phyloP scores from a whole-genome alignment of 2,329 filamentous ascomycete species.

The Spiromastix sp. region DNA sequence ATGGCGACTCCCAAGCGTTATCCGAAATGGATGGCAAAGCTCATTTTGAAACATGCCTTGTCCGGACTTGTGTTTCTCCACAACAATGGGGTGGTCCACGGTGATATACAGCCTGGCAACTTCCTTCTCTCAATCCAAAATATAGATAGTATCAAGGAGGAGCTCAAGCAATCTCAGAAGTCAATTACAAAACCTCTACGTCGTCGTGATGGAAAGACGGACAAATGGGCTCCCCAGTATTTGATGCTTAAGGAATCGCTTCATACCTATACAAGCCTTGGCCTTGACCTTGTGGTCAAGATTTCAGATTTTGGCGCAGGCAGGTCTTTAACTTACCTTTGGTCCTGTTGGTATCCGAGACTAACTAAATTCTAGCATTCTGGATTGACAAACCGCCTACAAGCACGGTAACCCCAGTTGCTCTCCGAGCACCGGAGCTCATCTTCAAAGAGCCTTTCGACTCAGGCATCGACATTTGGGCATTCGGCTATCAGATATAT shows the following conservation, averaged over 20 bases:
- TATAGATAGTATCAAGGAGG: constrained; percentile 5
- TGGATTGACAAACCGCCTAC: constrained; percentile 15
- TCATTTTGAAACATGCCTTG: constrained; percentile 8
- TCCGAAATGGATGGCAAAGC: constrained; percentile 7
- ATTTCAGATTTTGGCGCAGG: constrained; percentile 16
- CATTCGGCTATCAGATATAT: constrained; percentile 15
- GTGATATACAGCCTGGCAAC: constrained; percentile 8
- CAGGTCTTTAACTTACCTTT: constrained; percentile 2
- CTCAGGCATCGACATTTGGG: constrained; percentile 24
- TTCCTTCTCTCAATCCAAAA: constrained; percentile 4
- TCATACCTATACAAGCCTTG: constrained; percentile 11
- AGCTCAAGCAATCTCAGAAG: constrained; percentile 10
- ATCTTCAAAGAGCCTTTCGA: constrained; percentile 22
- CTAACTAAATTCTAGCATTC: constrained; percentile 16
- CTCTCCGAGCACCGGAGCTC: constrained; percentile 20
- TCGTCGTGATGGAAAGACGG: constrained; percentile 11
- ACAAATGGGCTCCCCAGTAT: constrained; percentile 15
- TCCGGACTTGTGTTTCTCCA: constrained; percentile 7
- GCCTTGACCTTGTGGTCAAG: constrained; percentile 11
- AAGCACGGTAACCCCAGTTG: constrained; percentile 16
- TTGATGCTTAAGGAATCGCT: constrained; percentile 14
- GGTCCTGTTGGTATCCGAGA: constrained; percentile 8
- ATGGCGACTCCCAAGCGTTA: constrained; percentile 3
- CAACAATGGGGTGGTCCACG: constrained; percentile 5
- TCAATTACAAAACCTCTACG: constrained; percentile 10